Evolutionary conservation across 768 basidiomycete genomes (phyloP).

Genomic region (Mycena alexandri): DNA sequence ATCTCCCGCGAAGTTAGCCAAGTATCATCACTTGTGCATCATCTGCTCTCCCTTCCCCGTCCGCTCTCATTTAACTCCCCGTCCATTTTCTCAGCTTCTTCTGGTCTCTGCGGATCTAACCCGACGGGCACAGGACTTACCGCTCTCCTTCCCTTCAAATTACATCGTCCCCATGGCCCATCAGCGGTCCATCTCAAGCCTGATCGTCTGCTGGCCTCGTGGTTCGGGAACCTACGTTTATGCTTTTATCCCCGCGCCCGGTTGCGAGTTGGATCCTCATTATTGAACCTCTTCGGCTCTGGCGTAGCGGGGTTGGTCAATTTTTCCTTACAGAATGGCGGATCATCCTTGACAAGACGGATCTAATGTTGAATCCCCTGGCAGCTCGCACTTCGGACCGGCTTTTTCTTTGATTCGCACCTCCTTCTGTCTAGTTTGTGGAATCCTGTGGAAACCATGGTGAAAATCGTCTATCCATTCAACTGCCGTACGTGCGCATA

Average conservation of each 20-base stretch:
- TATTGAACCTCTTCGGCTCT: too few species aligned
- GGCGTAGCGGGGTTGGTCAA: too few species aligned
- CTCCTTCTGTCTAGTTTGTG: neutral
- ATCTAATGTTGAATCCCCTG: neutral
- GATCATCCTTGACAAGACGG: neutral
- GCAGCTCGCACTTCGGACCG: slow-evolving; percentile 19
- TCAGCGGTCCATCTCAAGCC: slow-evolving; percentile 13
- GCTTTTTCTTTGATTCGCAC: neutral
- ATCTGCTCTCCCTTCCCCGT: neutral
- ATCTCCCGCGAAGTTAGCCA: slow-evolving; percentile 8
- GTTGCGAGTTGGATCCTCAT: too few species aligned
- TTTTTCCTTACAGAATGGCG: neutral
- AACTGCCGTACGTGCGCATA: neutral
- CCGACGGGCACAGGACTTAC: neutral
- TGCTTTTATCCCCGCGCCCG: too few species aligned
- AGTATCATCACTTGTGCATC: neutral
- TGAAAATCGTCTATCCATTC: neutral
- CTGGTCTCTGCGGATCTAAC: slow-evolving; percentile 2
- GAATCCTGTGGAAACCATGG: neutral
- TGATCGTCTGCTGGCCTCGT: slow-evolving; percentile 7
- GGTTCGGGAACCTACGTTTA: neutral
- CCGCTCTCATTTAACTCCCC: neutral
- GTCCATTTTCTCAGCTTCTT: neutral
- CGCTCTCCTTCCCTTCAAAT: neutral
- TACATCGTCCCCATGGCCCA: neutral